Evolutionary conservation across 2,329 filamentous ascomycete genomes (phyloP).

Genomic region (Scytalidium sp.): DNA sequence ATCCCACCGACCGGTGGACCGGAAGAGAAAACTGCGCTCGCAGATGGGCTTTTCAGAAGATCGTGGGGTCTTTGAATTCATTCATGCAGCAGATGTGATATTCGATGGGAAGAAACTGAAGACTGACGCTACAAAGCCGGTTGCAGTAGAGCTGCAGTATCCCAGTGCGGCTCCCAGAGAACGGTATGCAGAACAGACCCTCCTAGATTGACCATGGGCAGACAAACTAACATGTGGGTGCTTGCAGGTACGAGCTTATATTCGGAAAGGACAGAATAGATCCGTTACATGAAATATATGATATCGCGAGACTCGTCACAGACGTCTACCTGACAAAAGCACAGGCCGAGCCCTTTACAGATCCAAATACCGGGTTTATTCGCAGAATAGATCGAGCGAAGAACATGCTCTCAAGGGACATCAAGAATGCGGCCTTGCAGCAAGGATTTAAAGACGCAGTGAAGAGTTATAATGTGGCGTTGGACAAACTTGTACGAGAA

Average conservation of each 20-base stretch:
- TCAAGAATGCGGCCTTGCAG: slow-evolving; percentile 60
- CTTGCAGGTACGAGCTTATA: slow-evolving; percentile 66
- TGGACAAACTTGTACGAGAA: slow-evolving; percentile 63
- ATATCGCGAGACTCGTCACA: slow-evolving; percentile 66
- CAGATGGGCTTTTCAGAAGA: slow-evolving; percentile 21
- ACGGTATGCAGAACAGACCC: slow-evolving; percentile 42
- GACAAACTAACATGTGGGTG: slow-evolving; percentile 9
- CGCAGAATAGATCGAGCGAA: slow-evolving; percentile 71
- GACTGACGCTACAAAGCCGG: slow-evolving; percentile 44
- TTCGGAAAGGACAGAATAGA: slow-evolving; percentile 77
- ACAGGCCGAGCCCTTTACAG: slow-evolving; percentile 64
- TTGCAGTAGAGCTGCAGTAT: slow-evolving; percentile 74
- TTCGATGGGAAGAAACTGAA: slow-evolving; percentile 49
- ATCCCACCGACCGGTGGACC: slow-evolving; percentile 13
- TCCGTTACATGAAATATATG: slow-evolving; percentile 69
- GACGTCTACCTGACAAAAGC: slow-evolving; percentile 75
- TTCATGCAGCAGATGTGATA: slow-evolving; percentile 58
- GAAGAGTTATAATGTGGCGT: slow-evolving; percentile 70
- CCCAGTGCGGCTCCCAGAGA: slow-evolving; percentile 71
- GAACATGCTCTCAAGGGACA: slow-evolving; percentile 25
- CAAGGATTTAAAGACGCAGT: slow-evolving; percentile 71
- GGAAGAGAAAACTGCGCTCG: slow-evolving; percentile 21
- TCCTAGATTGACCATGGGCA: not conserved
- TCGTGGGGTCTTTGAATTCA: slow-evolving; percentile 32
- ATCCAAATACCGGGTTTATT: slow-evolving; percentile 71